A percentile compares a stretch with the other conserved stretches of the same genome.
Conservation (phyloP, 1,139 yeast genomes). For the Saccharomyces hybrid region DNA sequence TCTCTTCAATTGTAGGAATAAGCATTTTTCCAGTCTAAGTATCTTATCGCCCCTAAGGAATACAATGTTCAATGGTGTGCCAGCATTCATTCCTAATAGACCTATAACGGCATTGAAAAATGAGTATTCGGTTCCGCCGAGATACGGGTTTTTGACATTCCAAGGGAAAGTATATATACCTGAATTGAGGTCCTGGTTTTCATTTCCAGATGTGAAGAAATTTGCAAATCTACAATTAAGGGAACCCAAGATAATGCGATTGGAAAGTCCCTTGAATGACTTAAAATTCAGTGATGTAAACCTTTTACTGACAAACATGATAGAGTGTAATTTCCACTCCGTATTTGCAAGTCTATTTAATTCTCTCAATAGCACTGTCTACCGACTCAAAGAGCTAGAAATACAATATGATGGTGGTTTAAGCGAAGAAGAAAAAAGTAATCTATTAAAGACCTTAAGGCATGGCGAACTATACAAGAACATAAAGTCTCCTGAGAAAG, state of each 20-base stretch:
- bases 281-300: constrained; percentile 16
- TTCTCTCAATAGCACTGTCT: constrained; percentile 19
- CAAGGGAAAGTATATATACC: constrained; percentile 24
- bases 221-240: constrained; percentile 15
- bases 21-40: constrained; percentile 41
- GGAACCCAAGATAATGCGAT: constrained; percentile 8
- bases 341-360: constrained; percentile 15
- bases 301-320: constrained; percentile 16
- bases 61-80: constrained; percentile 47
- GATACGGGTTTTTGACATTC: constrained; percentile 22
- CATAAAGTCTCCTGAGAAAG: constrained; percentile 21
- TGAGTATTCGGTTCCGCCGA: constrained; percentile 33
- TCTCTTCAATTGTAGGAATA: constrained; percentile 46
- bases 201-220: constrained; percentile 11
- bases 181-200: constrained; percentile 25
- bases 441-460: constrained; percentile 12
- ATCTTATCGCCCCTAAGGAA: constrained; percentile 41
- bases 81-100: constrained; percentile 41
- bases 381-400: constrained; percentile 26
- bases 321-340: constrained; percentile 11
- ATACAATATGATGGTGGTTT: constrained; percentile 15
- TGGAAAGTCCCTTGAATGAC: constrained; percentile 13
- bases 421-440: constrained; percentile 11
- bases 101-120: constrained; percentile 36
- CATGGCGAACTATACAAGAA: constrained; percentile 8